These are phyloP conservation scores for Piper betle DNA, from an alignment of 164 flowering plant species.

Conservation along the genomic window DNA sequence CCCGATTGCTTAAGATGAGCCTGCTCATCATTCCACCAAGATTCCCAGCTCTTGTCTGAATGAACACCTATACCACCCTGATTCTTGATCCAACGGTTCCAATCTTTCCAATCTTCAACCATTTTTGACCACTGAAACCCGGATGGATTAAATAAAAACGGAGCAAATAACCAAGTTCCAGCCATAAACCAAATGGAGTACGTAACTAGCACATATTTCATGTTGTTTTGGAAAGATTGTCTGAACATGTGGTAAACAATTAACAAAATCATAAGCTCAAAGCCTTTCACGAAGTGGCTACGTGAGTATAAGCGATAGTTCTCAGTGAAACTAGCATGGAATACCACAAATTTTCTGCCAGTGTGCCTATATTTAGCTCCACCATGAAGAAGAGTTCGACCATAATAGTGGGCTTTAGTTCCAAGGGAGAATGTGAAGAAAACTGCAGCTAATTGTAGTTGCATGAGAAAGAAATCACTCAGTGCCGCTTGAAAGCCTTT, in stretches of 20 bases:
- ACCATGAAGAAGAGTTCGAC: slow-evolving; percentile 87
- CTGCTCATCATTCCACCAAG: slow-evolving; percentile 97
- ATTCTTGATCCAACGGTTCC: slow-evolving; percentile 90
- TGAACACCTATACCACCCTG: slow-evolving; percentile 87
- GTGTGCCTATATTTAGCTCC: slow-evolving; percentile 94
- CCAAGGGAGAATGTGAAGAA: slow-evolving; percentile 95
- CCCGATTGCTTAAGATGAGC: slow-evolving; percentile 68
- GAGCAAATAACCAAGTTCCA: slow-evolving; percentile 85
- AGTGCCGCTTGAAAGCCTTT: slow-evolving; percentile 77
- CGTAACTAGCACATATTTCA: slow-evolving; percentile 61
- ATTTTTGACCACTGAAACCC: slow-evolving; percentile 80
- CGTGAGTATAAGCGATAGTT: slow-evolving; percentile 85
- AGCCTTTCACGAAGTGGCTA: slow-evolving; percentile 94
- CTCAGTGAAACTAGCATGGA: slow-evolving; percentile 79
- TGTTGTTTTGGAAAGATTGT: slow-evolving; percentile 45
- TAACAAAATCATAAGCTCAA: slow-evolving; percentile 69
- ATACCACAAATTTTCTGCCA: slow-evolving; percentile 84
- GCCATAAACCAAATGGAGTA: slow-evolving; percentile 91
- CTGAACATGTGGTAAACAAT: slow-evolving; percentile 62
- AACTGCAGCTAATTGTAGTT: slow-evolving; percentile 80
- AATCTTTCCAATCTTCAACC: slow-evolving; percentile 88
- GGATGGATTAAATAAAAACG: slow-evolving; percentile 89
- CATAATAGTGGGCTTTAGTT: slow-evolving; percentile 75
- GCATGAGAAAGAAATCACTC: slow-evolving; percentile 86
- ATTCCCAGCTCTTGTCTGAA: slow-evolving; percentile 89